Base-by-base conservation (phyloP, 768 basidiomycete genomes). In the Lactifluus hygrophoroides region DNA sequence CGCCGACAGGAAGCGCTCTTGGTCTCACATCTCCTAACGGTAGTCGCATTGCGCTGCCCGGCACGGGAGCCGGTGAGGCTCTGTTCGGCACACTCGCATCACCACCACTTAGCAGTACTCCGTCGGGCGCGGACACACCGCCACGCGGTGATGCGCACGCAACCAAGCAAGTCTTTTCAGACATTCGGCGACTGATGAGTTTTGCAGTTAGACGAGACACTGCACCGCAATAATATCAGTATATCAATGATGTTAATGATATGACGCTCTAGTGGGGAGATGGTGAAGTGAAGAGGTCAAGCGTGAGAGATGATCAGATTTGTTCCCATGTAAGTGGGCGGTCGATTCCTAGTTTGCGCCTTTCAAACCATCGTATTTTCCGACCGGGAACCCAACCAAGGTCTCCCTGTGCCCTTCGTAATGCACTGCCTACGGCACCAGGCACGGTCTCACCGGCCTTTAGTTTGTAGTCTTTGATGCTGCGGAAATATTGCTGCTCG, bases 181-280 rank as follows among this genome's bases (percentile, higher is more conserved):
- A 94, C 66, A 84, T 95, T 66, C 76, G 86, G 64, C 77, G 93
- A 17, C 86, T 96, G 68, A 90, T 96, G 45, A 91, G 84, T 64
- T 95, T 96, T 70, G 92, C 90, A 0, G 73, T 92, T 60, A 76
- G 92, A 67, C 80, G 90, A 63, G 91, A 92, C 62, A 74, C 83
- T 27, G 47, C 63, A 17, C 51, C 54, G n/a, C 54, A 56, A 43
- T 57, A 62, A 51, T 25, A 57, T 51, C n/a, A 27, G 11, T 34
- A 16, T 43, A 50, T 51, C 27, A 21, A 30, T 56, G 7, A 21
- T 37, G 28, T 45, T 23, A 38, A 38, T 6, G 23, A 43, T 5
- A 6, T 25, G 49, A 14, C 23, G 14, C 21, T 11, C 21, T 13
- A 35, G n/a, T 43, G 30, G 35, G 43, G 34, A 44, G 23, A 32